A percentile compares a stretch with the other conserved stretches of the same genome.
Evolutionary conservation across 768 basidiomycete genomes (phyloP).

Genomic region (Solioccasus polychromus): DNA sequence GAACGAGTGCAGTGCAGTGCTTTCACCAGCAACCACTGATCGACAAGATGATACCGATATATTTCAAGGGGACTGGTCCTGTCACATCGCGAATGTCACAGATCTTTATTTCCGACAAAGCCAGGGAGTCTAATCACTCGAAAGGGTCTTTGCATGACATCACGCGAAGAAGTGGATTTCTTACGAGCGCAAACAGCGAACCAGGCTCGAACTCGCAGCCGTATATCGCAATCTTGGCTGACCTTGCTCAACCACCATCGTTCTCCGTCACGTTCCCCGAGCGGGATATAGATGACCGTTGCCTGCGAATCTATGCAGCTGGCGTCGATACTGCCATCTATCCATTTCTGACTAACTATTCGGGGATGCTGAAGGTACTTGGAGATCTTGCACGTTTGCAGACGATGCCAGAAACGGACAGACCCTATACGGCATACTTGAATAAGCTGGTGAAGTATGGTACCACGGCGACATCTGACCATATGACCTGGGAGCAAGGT

Average conservation of each 20-base stretch:
- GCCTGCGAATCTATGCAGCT: background rate
- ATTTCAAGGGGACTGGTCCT: conserved; percentile 1
- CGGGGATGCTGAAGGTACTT: background rate
- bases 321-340: background rate
- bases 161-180: background rate
- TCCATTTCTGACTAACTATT: background rate
- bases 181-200: no score
- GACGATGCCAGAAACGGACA: background rate
- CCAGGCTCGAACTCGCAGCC: background rate
- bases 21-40: conserved; percentile 1
- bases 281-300: background rate
- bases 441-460: background rate
- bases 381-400: background rate
- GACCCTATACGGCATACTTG: background rate
- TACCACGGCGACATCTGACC: background rate
- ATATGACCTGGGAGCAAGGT: background rate
- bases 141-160: background rate
- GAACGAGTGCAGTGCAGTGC: conserved; percentile 10
- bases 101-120: conserved; percentile 8
- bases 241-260: background rate
- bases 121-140: background rate
- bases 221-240: background rate
- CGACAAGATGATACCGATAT: conserved; percentile 10
- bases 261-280: background rate
- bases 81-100: background rate